phyloP scores from a whole-genome alignment of 2,329 filamentous ascomycete genomes.

The Xylaria sp. region DNA sequence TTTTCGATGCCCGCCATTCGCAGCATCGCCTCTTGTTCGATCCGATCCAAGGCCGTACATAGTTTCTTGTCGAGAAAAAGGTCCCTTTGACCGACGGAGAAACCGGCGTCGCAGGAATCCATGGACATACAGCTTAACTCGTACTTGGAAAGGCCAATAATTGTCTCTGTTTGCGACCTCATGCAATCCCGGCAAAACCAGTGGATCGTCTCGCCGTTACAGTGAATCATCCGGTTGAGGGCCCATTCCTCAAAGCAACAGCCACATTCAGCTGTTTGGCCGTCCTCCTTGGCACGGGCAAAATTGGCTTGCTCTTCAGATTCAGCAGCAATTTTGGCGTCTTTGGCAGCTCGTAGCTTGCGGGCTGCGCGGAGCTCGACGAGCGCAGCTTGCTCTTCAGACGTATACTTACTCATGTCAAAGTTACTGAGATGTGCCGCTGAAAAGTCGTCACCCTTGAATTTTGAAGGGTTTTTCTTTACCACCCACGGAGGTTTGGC shows the following conservation, averaged over 20 bases:
- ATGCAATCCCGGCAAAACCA: constrained; percentile 73
- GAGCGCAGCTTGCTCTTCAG: constrained; percentile 36
- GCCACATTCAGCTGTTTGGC: constrained; percentile 66
- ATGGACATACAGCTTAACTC: constrained; percentile 71
- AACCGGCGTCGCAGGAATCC: constrained; percentile 65
- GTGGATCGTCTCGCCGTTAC: constrained; percentile 60
- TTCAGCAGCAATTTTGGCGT: constrained; percentile 30
- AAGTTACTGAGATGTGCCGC: constrained; percentile 22
- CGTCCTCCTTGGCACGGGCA: constrained; percentile 46
- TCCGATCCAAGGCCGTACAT: constrained; percentile 64
- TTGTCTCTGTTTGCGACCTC: constrained; percentile 64
- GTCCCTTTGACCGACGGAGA: constrained; percentile 57
- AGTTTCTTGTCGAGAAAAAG: constrained; percentile 62
- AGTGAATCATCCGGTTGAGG: constrained; percentile 69
- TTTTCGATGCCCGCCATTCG: constrained; percentile 71
- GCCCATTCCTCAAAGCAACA: constrained; percentile 73
- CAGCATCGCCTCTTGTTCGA: constrained; percentile 72
- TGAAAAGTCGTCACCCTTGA: constrained; percentile 17
- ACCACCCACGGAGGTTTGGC: constrained; percentile 26
- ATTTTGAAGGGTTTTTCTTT: constrained; percentile 36
- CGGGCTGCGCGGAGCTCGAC: constrained; percentile 46
- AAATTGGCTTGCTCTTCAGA: constrained; percentile 43
- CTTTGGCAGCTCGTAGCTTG: constrained; percentile 33
- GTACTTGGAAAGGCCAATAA: constrained; percentile 71
- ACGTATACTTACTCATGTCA: constrained; percentile 17